phyloP scores from a whole-genome alignment of 2,329 filamentous ascomycete species.

The Boeremia lycopersici region DNA sequence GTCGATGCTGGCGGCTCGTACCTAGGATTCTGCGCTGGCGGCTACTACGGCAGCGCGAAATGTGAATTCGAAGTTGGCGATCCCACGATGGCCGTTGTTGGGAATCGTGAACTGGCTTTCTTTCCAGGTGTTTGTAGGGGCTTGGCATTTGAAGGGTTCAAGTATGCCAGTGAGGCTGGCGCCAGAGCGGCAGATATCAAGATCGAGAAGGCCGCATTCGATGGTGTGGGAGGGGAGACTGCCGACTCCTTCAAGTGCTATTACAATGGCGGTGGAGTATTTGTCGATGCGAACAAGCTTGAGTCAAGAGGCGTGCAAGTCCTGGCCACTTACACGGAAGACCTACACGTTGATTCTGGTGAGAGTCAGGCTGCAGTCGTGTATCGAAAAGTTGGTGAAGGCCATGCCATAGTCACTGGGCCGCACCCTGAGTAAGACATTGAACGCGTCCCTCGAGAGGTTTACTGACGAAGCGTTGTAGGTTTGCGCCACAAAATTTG shows the following conservation, averaged over 20 bases:
- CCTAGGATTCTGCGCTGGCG: constrained; percentile 91
- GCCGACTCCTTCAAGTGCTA: constrained; percentile 75
- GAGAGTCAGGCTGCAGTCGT: constrained; percentile 78
- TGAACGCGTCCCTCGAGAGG: background rate
- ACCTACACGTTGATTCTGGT: constrained; percentile 77
- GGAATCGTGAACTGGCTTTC: constrained; percentile 82
- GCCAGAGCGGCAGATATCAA: constrained; percentile 73
- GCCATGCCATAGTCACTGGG: constrained; percentile 78
- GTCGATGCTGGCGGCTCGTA: constrained; percentile 85
- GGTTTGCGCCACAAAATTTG: constrained; percentile 83
- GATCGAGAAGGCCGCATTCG: constrained; percentile 66
- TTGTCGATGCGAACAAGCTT: constrained; percentile 75
- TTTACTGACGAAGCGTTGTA: constrained; percentile 46
- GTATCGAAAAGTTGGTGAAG: constrained; percentile 81
- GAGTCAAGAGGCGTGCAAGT: constrained; percentile 73
- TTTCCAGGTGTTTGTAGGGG: constrained; percentile 87
- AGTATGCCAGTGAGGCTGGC: constrained; percentile 86
- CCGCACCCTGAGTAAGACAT: constrained; percentile 86
- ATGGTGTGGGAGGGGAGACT: constrained; percentile 53
- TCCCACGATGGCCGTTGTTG: constrained; percentile 80
- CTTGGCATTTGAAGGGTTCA: constrained; percentile 85
- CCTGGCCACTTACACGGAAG: constrained; percentile 77
- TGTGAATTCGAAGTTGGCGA: constrained; percentile 95
- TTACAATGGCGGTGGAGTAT: constrained; percentile 94
- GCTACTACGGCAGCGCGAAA: constrained; percentile 80